Evolutionary conservation across 2,329 filamentous ascomycete species (phyloP).

Genomic region (Aspergillus sp.): DNA sequence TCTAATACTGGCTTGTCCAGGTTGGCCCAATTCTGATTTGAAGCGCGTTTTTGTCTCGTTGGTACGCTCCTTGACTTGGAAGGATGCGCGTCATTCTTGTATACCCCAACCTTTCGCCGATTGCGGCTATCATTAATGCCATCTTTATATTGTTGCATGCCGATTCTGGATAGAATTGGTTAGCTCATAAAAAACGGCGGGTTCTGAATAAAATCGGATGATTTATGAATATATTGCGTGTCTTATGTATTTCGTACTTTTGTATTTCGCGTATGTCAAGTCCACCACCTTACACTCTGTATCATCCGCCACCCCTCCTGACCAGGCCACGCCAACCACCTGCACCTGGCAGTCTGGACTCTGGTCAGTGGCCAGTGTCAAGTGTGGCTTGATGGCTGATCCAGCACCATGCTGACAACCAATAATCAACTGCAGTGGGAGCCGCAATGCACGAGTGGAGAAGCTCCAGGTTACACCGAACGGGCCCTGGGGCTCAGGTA

Average conservation of each 20-base stretch:
- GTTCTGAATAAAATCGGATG: conserved; percentile 16
- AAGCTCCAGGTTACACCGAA: no score
- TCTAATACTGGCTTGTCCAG: conserved; percentile 19
- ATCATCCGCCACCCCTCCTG: no score
- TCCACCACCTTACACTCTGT: no score
- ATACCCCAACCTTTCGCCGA: conserved; percentile 23
- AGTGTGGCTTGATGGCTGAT: not conserved
- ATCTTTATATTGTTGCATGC: conserved; percentile 16
- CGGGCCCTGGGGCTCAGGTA: no score
- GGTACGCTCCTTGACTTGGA: conserved; percentile 15
- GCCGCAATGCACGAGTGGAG: not conserved
- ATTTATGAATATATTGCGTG: conserved; percentile 4
- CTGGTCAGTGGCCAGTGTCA: not conserved
- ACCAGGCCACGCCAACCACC: no score
- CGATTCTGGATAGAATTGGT: conserved; percentile 12
- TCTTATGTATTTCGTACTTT: no score
- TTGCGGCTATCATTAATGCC: conserved; percentile 15
- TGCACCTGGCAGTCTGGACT: no score
- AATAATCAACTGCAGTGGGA: not conserved
- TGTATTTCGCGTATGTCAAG: no score
- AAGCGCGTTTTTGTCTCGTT: conserved; percentile 20
- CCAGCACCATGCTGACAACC: not conserved
- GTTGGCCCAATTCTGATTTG: conserved; percentile 18
- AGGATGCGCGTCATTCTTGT: conserved; percentile 18
- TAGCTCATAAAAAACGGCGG: conserved; percentile 10